Percentiles rank a stretch among this genome's conserved stretches.
These are phyloP conservation scores for Candida endomychidarum DNA, from an alignment of 805 yeast species.

Conservation along the genomic window DNA sequence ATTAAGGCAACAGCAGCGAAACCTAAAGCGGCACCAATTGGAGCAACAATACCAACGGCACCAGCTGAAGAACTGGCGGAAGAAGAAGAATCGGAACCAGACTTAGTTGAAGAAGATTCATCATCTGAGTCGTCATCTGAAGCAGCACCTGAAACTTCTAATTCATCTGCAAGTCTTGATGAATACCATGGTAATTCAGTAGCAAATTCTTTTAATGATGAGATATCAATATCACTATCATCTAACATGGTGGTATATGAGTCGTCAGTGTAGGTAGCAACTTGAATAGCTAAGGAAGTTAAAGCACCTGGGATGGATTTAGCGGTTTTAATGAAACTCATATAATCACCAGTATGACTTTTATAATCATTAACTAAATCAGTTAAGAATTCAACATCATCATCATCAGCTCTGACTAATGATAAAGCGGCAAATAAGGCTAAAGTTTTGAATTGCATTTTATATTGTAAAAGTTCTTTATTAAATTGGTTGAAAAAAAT, in stretches of 20 bases:
- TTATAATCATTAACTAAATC: constrained; percentile 35
- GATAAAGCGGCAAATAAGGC: constrained; percentile 7
- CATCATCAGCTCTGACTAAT: constrained; percentile 22
- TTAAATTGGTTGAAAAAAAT: not conserved
- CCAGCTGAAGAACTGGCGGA: constrained; percentile 8
- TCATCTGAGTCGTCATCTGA: constrained; percentile 9
- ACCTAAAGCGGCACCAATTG: constrained; percentile 35
- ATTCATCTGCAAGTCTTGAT: constrained; percentile 9
- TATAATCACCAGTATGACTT: constrained; percentile 26
- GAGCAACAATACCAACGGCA: constrained; percentile 16
- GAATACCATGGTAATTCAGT: constrained; percentile 40
- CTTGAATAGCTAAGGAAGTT: constrained; percentile 29
- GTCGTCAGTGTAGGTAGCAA: constrained; percentile 34
- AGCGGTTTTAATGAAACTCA: constrained; percentile 29
- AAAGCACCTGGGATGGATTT: constrained; percentile 27
- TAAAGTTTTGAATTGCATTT: constrained; percentile 8
- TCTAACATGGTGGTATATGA: constrained; percentile 37
- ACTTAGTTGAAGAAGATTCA: not conserved
- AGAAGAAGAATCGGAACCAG: constrained; percentile 5
- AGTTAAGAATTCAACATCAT: constrained; percentile 28
- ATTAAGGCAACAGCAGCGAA: constrained; percentile 35
- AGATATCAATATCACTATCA: constrained; percentile 20
- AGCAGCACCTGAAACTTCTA: constrained; percentile 5
- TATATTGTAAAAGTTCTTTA: not conserved
- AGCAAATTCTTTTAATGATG: constrained; percentile 27